A percentile compares a stretch with the other conserved stretches of the same genome.
Evolutionary conservation across 257 asterid species (phyloP).

Genomic region (Salvia splendens): DNA sequence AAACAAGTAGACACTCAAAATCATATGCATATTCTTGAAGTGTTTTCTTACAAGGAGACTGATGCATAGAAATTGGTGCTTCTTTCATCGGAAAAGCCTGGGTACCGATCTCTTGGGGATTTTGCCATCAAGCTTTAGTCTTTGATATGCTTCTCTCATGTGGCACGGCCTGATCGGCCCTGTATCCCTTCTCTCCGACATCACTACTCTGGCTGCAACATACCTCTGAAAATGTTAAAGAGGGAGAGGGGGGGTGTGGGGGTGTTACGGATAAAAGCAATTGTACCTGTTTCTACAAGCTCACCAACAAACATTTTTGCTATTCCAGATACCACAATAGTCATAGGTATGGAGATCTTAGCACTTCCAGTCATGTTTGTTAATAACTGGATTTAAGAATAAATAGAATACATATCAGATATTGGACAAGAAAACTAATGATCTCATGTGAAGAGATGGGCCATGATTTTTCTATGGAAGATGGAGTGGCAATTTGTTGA

Average conservation of each 20-base stretch:
- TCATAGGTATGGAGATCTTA: slow-evolving; percentile 73
- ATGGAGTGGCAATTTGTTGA: not conserved
- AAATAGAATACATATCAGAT: slow-evolving; percentile 15
- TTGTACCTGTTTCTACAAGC: slow-evolving; percentile 69
- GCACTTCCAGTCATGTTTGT: slow-evolving; percentile 77
- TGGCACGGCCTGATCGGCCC: slow-evolving; percentile 99
- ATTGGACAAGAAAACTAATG: slow-evolving; percentile 3
- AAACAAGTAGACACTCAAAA: too few species aligned
- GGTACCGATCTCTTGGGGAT: slow-evolving; percentile 81
- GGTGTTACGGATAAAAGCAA: not conserved
- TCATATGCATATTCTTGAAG: too few species aligned
- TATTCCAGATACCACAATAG: slow-evolving; percentile 81
- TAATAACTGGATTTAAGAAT: slow-evolving; percentile 50
- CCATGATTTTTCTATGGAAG: not conserved
- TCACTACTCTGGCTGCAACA: slow-evolving; percentile 77
- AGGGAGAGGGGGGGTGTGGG: not conserved
- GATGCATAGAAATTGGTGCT: not conserved
- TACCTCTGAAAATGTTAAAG: not conserved
- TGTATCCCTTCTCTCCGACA: slow-evolving; percentile 74
- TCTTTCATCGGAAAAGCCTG: slow-evolving; percentile 72
- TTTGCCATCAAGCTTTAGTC: slow-evolving; percentile 88
- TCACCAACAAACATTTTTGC: slow-evolving; percentile 95
- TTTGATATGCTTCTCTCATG: slow-evolving; percentile 88
- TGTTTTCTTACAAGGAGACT: not conserved
- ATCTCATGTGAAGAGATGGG: slow-evolving; percentile 6